phyloP scores from a whole-genome alignment of 345 rosid genomes.

The Luvunga scandens region DNA sequence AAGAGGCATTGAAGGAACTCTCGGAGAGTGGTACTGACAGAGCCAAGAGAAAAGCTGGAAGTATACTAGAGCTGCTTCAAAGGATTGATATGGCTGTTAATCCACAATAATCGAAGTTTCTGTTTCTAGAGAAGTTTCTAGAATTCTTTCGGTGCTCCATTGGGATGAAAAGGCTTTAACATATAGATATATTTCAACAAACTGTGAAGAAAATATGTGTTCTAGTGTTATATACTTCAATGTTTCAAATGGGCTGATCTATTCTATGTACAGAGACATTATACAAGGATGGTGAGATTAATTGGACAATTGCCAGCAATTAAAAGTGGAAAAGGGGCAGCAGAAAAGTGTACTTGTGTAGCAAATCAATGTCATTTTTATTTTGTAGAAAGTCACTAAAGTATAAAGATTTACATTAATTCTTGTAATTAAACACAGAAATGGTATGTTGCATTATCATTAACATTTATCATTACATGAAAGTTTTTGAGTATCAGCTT shows the following conservation, averaged over 20 bases:
- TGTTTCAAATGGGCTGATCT: background rate
- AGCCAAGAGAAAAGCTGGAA: constrained; percentile 92
- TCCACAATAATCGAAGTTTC: background rate
- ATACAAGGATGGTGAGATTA: background rate
- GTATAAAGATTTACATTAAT: background rate
- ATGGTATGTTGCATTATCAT: no score
- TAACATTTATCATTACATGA: no score
- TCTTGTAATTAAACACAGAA: no score
- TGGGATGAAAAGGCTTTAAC: background rate
- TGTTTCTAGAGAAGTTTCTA: background rate
- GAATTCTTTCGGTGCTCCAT: background rate
- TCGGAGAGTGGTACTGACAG: constrained; percentile 89
- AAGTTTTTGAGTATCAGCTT: no score
- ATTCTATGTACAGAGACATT: background rate
- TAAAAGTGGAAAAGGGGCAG: background rate
- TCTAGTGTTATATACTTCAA: background rate
- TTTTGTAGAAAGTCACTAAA: no score
- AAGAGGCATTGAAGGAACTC: constrained; percentile 73
- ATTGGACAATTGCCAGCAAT: background rate
- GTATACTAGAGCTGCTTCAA: constrained; percentile 70
- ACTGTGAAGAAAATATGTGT: background rate
- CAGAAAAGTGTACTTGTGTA: background rate
- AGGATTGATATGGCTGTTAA: constrained; percentile 33
- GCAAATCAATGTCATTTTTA: background rate
- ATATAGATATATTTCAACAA: background rate